These are phyloP conservation scores for Bipolaris gigantea DNA, from an alignment of 2,329 filamentous ascomycete genomes.

Conservation along the genomic window DNA sequence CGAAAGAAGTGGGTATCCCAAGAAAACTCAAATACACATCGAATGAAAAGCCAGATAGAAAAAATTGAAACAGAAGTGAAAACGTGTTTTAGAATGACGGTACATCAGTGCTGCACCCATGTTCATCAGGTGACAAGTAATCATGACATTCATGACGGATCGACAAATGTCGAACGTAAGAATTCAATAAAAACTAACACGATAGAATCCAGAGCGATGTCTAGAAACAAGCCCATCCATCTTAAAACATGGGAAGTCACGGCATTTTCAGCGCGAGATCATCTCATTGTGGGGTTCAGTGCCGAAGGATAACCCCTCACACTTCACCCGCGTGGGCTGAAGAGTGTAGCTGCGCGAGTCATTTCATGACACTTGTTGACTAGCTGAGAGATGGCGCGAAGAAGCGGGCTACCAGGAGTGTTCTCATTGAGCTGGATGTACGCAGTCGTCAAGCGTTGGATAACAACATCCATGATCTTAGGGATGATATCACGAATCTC, in stretches of 20 bases:
- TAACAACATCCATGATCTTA: slow-evolving; percentile 62
- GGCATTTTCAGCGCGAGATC: slow-evolving; percentile 38
- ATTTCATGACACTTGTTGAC: slow-evolving; percentile 40
- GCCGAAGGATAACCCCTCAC: neutral
- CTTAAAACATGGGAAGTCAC: slow-evolving; percentile 1
- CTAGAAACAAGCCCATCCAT: too few species aligned
- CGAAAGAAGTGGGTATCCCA: slow-evolving; percentile 8
- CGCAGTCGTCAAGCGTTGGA: slow-evolving; percentile 58
- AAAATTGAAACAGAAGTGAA: neutral
- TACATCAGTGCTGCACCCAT: neutral
- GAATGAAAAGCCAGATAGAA: neutral
- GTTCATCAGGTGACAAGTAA: neutral
- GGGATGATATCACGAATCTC: slow-evolving; percentile 61
- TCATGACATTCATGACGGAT: neutral
- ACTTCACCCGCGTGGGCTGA: slow-evolving; percentile 17
- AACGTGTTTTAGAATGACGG: neutral
- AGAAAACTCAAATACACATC: slow-evolving; percentile 10
- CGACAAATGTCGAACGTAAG: neutral
- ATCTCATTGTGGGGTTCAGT: neutral
- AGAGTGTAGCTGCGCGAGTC: slow-evolving; percentile 27
- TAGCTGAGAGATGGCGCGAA: slow-evolving; percentile 55
- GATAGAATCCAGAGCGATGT: neutral
- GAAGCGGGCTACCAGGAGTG: slow-evolving; percentile 55
- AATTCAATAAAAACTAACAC: neutral
- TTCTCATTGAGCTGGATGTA: slow-evolving; percentile 61